Evolutionary conservation across 768 basidiomycete genomes (phyloP).

Genomic region (Trametes cingulata): DNA sequence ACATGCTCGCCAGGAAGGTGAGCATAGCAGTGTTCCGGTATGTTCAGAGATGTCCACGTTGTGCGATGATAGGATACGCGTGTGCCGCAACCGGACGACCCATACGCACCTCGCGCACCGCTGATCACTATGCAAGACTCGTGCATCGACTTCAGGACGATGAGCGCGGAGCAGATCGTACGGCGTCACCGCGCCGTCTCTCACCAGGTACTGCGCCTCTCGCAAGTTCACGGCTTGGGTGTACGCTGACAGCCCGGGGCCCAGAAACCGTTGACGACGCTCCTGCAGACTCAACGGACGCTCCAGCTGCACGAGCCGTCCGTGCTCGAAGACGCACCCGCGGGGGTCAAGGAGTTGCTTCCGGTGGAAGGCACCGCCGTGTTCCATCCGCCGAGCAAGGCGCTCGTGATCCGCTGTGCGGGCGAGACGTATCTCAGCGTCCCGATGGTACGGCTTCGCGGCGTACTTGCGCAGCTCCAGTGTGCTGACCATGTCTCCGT

Average conservation of each 20-base stretch:
- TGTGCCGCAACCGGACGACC: constrained; percentile 45
- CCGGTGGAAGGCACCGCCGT: constrained; percentile 43
- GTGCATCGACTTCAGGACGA: constrained; percentile 53
- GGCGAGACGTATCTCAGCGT: constrained; percentile 54
- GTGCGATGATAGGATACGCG: constrained; percentile 38
- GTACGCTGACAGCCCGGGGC: neutral
- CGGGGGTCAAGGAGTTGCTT: constrained; percentile 11
- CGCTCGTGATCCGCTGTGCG: constrained; percentile 58
- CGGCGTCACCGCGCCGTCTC: constrained; percentile 61
- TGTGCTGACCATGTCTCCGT: neutral
- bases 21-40: neutral
- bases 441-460: constrained; percentile 27
- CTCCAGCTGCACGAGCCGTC: constrained; percentile 32
- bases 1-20: constrained; percentile 51
- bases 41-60: neutral
- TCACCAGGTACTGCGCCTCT: constrained; percentile 58
- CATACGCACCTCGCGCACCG: constrained; percentile 52
- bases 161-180: constrained; percentile 57
- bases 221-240: neutral
- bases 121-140: constrained; percentile 56
- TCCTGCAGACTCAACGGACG: constrained; percentile 27
- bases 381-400: constrained; percentile 41
- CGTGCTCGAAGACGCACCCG: constrained; percentile 5
- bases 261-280: constrained; percentile 32
- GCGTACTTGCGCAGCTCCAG: too few relatives aligned